Conservation (phyloP, 2,329 filamentous ascomycete genomes). For the Penicillium sp. region DNA sequence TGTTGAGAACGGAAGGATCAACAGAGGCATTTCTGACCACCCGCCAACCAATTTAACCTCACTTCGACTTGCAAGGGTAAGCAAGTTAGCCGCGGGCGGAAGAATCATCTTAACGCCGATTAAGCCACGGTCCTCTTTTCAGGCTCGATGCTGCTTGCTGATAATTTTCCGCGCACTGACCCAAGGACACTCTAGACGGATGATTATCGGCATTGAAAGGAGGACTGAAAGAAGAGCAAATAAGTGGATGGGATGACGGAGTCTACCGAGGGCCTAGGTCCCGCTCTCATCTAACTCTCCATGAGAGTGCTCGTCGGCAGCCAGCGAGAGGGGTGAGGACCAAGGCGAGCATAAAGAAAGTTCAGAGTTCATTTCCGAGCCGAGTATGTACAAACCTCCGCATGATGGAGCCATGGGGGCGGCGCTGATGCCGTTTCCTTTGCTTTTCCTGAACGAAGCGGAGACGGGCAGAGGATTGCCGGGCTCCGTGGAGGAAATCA, state of each 20-base stretch:
- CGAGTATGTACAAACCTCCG: background rate
- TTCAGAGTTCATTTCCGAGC: background rate
- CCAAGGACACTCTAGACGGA: conserved; percentile 21
- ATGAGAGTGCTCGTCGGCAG: background rate
- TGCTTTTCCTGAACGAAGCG: background rate
- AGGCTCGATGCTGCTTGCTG: background rate
- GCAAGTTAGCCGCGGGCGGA: background rate
- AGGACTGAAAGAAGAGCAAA: background rate
- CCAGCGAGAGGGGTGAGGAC: background rate
- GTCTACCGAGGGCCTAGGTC: conserved; percentile 7
- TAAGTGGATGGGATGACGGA: background rate
- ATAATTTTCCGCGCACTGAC: conserved; percentile 18
- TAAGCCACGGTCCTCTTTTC: conserved; percentile 13
- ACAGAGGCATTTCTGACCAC: conserved; percentile 6
- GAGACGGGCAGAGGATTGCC: background rate
- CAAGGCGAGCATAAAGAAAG: background rate
- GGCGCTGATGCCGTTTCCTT: background rate
- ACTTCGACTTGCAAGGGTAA: conserved; percentile 6
- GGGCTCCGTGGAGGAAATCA: conserved; percentile 6
- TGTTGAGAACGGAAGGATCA: conserved; percentile 7
- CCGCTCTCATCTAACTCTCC: background rate
- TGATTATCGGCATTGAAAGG: conserved; percentile 21
- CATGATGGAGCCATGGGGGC: background rate
- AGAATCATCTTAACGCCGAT: conserved; percentile 15
- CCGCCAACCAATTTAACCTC: conserved; percentile 12